Conservation (phyloP, 164 flowering plant species). For the Liquidambar formosana region DNA sequence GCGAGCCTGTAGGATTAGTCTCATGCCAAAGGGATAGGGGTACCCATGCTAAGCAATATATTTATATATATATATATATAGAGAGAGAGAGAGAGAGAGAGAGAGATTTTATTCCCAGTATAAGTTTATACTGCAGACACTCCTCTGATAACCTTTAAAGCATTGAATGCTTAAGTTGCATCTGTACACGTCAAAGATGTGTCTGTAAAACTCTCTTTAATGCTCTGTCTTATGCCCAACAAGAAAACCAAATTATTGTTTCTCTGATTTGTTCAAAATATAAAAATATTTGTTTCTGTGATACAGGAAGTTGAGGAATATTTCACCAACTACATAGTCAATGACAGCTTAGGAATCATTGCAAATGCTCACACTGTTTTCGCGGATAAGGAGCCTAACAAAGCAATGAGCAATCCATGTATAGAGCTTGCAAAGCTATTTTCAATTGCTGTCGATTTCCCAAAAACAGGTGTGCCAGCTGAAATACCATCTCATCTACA, state of each 20-base stretch:
- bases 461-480: conserved; percentile 86
- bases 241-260: not conserved
- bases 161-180: no score
- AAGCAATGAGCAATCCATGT: conserved; percentile 55
- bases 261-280: not conserved
- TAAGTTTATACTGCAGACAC: no score
- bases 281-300: not conserved
- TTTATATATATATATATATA: no score
- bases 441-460: conserved; percentile 85
- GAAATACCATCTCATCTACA: conserved; percentile 51
- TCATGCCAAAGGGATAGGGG: no score
- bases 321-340: conserved; percentile 71
- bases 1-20: no score
- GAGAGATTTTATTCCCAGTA: no score
- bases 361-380: conserved; percentile 72
- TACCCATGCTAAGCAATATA: no score
- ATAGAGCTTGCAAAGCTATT: conserved; percentile 60
- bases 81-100: no score
- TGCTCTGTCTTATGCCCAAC: not conserved
- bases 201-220: not conserved
- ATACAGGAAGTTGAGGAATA: conserved; percentile 74
- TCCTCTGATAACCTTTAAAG: no score
- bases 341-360: conserved; percentile 82
- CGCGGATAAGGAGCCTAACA: conserved; percentile 55
- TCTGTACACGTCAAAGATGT: not conserved